Base-by-base conservation (phyloP, 257 asterid genomes). In the Scutellaria barbata region DNA sequence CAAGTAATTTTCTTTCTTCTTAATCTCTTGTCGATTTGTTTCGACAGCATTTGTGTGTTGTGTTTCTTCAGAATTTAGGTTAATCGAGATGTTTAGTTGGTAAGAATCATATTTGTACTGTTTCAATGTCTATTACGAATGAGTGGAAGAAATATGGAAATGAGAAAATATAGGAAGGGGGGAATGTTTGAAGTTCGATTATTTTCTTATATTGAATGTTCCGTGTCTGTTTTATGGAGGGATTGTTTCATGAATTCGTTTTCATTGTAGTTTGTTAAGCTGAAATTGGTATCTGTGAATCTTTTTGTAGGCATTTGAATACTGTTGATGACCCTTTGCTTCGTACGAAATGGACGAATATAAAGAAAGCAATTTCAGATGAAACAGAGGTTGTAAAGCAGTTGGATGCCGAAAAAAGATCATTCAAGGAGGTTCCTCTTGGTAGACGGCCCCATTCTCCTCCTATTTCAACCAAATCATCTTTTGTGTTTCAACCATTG, bases 371-470 rank as follows among this genome's bases (percentile, higher is more conserved):
- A 16, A 85, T 95, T 72, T 76, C 94, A 9, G 98, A 95, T 74
- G 99, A 95, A 82, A 77, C 97, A n/a, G 99, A 95, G 75, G 96
- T 89, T 0, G 98, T 95, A 68, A 95, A 92, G 84, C 98, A 89
- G 76, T 82, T 95, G 75, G 99, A 95, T 82, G 92, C 95, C 0
- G 97, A 89, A 82, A 95, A 86, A 81, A 87, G 94, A 78, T 81
- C 92, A 50, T 89, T 95, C 77, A 95, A 90, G 84, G 97, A 92
- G 76, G 89, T 82, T 64, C 81, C 85, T 42, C 66, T 80, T 18
- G 95, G 97, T 59, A 87, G 96, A 70, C 81, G 96, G 57, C 86
- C 96, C 42, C 81, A 63, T 74, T 95, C 99, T 62, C 99, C 99
- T 54, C 99, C 98, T 10, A 95, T 95, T 78, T 85, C 95, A 0